Evolutionary conservation across 768 basidiomycete genomes (phyloP).

Genomic region (Hemileccinum impolitum): DNA sequence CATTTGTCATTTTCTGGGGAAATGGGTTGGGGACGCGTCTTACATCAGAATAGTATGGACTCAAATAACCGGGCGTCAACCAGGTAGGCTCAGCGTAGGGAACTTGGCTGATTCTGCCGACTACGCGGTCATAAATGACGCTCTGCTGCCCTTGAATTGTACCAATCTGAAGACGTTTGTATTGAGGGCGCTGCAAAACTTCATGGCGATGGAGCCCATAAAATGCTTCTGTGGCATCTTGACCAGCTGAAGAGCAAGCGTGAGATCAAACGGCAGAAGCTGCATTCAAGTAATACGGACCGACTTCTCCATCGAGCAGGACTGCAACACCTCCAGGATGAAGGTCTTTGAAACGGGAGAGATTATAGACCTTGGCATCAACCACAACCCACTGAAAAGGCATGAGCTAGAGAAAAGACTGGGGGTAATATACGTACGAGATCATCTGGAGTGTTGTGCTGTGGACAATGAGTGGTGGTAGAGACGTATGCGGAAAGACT

Average conservation of each 20-base stretch:
- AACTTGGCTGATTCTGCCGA: slow-evolving; percentile 65
- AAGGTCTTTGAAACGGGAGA: slow-evolving; percentile 73
- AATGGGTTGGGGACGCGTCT: slow-evolving; percentile 11
- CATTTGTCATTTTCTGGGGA: slow-evolving; percentile 6
- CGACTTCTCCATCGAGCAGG: slow-evolving; percentile 74
- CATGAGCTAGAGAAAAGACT: not conserved
- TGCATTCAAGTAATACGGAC: slow-evolving; percentile 37
- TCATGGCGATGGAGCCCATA: slow-evolving; percentile 87
- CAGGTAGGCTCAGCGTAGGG: slow-evolving; percentile 91
- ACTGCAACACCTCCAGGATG: slow-evolving; percentile 85
- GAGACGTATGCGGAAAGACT: slow-evolving; percentile 5
- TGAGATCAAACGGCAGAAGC: not conserved
- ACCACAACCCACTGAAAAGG: slow-evolving; percentile 70
- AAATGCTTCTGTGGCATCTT: slow-evolving; percentile 86
- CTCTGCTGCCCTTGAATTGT: slow-evolving; percentile 59
- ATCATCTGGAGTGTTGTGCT: slow-evolving; percentile 80
- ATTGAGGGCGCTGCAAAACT: slow-evolving; percentile 73
- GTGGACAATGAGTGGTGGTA: not conserved
- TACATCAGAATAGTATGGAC: slow-evolving; percentile 68
- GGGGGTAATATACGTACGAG: slow-evolving; percentile 42
- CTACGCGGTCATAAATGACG: slow-evolving; percentile 43
- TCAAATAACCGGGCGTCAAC: slow-evolving; percentile 65
- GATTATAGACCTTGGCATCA: slow-evolving; percentile 80
- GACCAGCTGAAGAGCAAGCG: slow-evolving; percentile 51
- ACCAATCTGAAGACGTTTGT: slow-evolving; percentile 73